Conservation (phyloP, 495 filamentous ascomycete genomes). For the Cryomyces minteri region DNA sequence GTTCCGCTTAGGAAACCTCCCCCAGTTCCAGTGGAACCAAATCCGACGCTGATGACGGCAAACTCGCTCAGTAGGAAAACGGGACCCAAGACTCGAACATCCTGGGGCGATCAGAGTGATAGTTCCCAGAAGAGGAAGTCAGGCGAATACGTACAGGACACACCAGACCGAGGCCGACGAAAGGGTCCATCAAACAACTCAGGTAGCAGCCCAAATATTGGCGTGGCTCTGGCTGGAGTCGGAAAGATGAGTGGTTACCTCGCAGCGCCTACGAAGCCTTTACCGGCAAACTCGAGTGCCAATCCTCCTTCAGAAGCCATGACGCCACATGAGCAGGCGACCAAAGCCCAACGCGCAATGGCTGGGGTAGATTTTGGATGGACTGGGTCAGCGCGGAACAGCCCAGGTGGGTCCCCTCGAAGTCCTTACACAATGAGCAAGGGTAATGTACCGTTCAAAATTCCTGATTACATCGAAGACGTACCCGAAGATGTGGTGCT, state of each 20-base stretch:
- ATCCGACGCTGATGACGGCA: conserved; percentile 59
- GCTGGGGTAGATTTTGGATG: conserved; percentile 40
- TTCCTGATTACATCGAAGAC: conserved; percentile 51
- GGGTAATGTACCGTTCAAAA: conserved; percentile 51
- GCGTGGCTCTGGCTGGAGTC: conserved; percentile 34
- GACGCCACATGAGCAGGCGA: conserved; percentile 1
- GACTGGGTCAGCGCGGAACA: conserved; percentile 31
- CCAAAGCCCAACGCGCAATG: conserved; percentile 25
- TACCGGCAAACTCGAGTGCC: conserved; percentile 16
- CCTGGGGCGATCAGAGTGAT: conserved; percentile 25
- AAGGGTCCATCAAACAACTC: conserved; percentile 19
- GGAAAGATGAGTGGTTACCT: conserved; percentile 33
- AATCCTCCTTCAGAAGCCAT: conserved; percentile 8
- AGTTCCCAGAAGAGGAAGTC: conserved; percentile 13
- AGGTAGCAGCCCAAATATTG: conserved; percentile 26
- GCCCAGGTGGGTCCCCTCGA: conserved; percentile 49
- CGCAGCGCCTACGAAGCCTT: conserved; percentile 26
- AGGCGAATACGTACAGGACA: conserved; percentile 10
- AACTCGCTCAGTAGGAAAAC: conserved; percentile 69
- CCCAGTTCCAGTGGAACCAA: conserved; percentile 61
- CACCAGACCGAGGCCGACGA: conserved; percentile 14
- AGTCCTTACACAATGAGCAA: conserved; percentile 54
- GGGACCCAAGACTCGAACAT: conserved; percentile 17
- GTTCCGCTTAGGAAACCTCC: conserved; percentile 78
- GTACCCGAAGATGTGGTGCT: conserved; percentile 12